phyloP scores from a whole-genome alignment of 441 rosid genomes.

The Mallotus japonicus region DNA sequence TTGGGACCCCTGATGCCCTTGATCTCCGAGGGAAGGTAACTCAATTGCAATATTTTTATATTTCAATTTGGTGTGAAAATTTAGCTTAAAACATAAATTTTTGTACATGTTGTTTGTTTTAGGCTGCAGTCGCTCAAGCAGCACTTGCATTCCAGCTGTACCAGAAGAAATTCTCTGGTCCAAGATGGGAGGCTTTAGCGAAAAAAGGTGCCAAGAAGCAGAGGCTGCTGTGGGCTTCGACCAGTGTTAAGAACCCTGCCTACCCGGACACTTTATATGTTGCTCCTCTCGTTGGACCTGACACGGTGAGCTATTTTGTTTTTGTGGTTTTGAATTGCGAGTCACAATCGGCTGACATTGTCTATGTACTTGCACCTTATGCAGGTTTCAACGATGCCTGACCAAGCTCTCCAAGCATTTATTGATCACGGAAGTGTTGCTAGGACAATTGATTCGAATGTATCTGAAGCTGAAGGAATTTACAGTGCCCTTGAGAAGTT shows the following conservation, averaged over 20 bases:
- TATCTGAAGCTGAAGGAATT: slow-evolving; percentile 88
- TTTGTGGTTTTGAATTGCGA: slow-evolving; percentile 2
- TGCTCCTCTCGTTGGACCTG: slow-evolving; percentile 90
- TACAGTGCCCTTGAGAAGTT: slow-evolving; percentile 96
- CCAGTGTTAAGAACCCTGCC: slow-evolving; percentile 92
- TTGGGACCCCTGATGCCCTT: slow-evolving; percentile 92
- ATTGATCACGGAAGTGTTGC: slow-evolving; percentile 76
- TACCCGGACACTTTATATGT: slow-evolving; percentile 89
- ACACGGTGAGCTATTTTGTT: slow-evolving; percentile 59
- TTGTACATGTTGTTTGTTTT: slow-evolving; percentile 25
- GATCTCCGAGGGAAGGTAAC: slow-evolving; percentile 95
- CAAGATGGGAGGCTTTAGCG: slow-evolving; percentile 94
- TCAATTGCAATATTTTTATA: not conserved
- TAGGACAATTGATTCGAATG: slow-evolving; percentile 84
- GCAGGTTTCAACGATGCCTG: slow-evolving; percentile 98
- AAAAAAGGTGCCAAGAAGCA: slow-evolving; percentile 99
- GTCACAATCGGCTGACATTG: slow-evolving; percentile 10
- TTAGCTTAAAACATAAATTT: not conserved
- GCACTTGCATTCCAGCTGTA: slow-evolving; percentile 86
- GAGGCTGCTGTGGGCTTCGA: slow-evolving; percentile 93
- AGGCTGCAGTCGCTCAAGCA: slow-evolving; percentile 99
- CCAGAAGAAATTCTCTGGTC: slow-evolving; percentile 97
- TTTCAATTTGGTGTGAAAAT: not conserved
- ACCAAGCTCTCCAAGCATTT: slow-evolving; percentile 94
- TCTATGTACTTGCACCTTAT: not conserved